Evolutionary conservation across 345 rosid genomes (phyloP), one percentile per base, ranked within the genome.

Genomic region (Heritiera fomes): DNA sequence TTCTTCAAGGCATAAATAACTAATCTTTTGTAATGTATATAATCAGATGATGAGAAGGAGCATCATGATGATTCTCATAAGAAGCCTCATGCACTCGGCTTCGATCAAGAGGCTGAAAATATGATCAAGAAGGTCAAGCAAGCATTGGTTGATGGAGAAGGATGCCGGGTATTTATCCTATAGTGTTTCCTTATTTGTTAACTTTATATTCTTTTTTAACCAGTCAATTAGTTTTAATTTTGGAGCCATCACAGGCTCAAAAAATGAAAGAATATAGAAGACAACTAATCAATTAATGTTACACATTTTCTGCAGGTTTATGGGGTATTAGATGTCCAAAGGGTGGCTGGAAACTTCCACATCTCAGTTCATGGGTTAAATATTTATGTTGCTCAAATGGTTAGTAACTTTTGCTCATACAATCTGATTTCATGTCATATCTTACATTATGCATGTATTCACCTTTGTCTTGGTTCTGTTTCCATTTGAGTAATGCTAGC

Each of bases 261-360:
- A 47, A 52, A 30, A 30, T 5, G 40, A 41, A 53, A 52, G 65
- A 40, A 61, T 49, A 23, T 60, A 74, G 6, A 40, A 40, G 72
- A 71, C 4, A 23, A 80, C 79, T 82, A 59, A 82, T 77, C n/a
- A 55, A 28, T 73, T 75, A 49, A 53, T 46, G 69, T 56, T 23
- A 23, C 28, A 65, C n/a, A 23, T 55, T 82, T 84, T 71, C 47
- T 85, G 79, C 88, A 94, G 98, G 97, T 96, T 67, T 92, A 90
- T 82, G 98, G 99, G 71, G 88, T 88, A 78, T 81, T 94, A 56
- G 98, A 96, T 87, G 98, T 94, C 73, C 99, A 96, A 88, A 87
- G 98, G 63, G 99, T 96, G 82, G 98, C 99, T 81, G 99, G 99
- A 83, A 96, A 96, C 87, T 96, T 96, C 84, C 99, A 96, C 81